Base-by-base conservation (phyloP, 805 yeast species). In the Candida loeiensis region DNA sequence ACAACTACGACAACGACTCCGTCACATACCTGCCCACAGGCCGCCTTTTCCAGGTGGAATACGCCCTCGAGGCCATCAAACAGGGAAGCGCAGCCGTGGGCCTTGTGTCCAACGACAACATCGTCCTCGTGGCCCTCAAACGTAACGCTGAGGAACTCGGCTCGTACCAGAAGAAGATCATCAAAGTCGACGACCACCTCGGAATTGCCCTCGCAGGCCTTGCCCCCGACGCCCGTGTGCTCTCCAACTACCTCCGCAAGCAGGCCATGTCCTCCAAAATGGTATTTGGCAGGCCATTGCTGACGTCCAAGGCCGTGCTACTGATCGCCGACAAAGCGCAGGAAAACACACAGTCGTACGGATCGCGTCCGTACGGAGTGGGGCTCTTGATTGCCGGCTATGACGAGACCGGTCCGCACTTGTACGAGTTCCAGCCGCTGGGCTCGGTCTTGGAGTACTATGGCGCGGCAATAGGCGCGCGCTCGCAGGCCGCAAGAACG, bases 81-180 rank as follows among this genome's bases (percentile, higher is more conserved):
- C 98, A 91, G 69, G 99, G 99, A 27, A 82, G 95, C 48, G 98
- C 97, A 3, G 91, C 97, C 3, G 96, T 90, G 25, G 99, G 99
- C 6, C 71, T 93, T 41, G 82, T 87, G 30, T 88, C 96, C 29
- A 79, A 82, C 51, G 80, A 78, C 37, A 85, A 89, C 61, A 96
- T 89, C 18, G 98, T 91, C 6, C 70, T 93, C 54, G 97, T 87
- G 33, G 98, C 96, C 11, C 70, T 93, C 53, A 93, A 93, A 44
- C 79, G 99, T 63, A 91, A 89, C 60, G 96, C 97, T 4, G 99
- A 93, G 63, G 98, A 93, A 61, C 73, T 93, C 48, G 97, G 99
- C 18, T 88, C 97, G 29, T 93, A 90, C 64, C 99, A 93, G 61
- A 87, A 86, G 74, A 93, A 93, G 61, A 75, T 93, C 54, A 83